Evolutionary conservation across 768 basidiomycete species (phyloP), one percentile per base, ranked within the genome.

Genomic region (Trametes punicea): DNA sequence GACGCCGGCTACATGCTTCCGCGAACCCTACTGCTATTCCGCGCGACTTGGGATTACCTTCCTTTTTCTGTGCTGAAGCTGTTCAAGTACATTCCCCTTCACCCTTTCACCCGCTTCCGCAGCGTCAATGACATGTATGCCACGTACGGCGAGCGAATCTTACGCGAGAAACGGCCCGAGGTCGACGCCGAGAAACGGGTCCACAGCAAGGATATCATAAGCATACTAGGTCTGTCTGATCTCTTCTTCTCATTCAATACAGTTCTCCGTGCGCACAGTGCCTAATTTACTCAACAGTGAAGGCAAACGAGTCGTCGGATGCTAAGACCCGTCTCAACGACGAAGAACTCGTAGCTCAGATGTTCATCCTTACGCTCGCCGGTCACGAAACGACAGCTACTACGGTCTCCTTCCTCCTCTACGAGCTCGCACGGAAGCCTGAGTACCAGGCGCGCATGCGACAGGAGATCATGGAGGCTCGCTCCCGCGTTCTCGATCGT

Each of bases 201-300:
- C n/a, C 21, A 63, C 31, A 52, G 36, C 26, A 62, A 60, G 31
- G 60, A 66, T 46, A 39, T 63, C 11, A 52, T 66, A 61, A 66
- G 61, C 52, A 48, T 64, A 23, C 47, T 66, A 21, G 23, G 60
- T 62, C 23, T 3, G 60, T 52, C 29, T 7, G 5, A 6, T 16
- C 9, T 34, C 18, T 9, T 7, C 15, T 13, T 27, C 5, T n/a
- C 15, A 9, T 20, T 9, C 5, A n/a, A 15, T 26, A 11, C 16
- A n/a, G 1, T 31, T 13, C 13, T 31, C 13, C 31, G 13, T 31
- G 31, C 13, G 8, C 13, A 7, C 31, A 8, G 31, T 13, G 7
- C 13, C 31, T 13, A 13, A 31, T 31, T 8, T 8, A 31, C 13
- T 31, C 8, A 31, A 31, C 26, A 62, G 56, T 64, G 15, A 64